Evolutionary conservation across 2,329 filamentous ascomycete genomes (phyloP).

Genomic region (Chaetomiaceae sp.): DNA sequence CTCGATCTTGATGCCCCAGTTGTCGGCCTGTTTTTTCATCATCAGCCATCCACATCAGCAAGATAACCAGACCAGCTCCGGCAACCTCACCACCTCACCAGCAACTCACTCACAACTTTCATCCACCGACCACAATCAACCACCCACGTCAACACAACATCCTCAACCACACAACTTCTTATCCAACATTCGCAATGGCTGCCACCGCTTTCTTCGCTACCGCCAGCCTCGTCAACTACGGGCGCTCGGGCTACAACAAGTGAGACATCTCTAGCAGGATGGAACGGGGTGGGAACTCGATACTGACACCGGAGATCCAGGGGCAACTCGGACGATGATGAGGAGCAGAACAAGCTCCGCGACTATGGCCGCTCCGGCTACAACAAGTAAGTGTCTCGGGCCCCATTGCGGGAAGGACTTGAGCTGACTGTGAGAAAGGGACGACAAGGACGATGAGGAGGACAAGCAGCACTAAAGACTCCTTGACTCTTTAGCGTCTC

Average conservation of each 20-base stretch:
- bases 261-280: too few species aligned
- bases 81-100: conserved; percentile 7
- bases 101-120: conserved; percentile 2
- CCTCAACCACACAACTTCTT: conserved; percentile 3
- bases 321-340: conserved; percentile 28
- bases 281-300: background rate
- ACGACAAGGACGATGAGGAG: conserved; percentile 36
- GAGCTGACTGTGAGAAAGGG: conserved; percentile 23
- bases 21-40: conserved; percentile 20
- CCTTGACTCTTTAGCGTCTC: too few species aligned
- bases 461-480: conserved; percentile 19
- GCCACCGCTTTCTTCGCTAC: conserved; percentile 24
- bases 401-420: background rate
- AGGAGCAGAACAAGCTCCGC: conserved; percentile 28
- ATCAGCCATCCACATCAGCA: conserved; percentile 18
- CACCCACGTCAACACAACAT: conserved; percentile 1
- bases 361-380: conserved; percentile 29
- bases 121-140: conserved; percentile 2
- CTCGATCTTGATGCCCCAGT: conserved; percentile 7
- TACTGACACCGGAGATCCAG: conserved; percentile 16
- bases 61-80: conserved; percentile 3
- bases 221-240: conserved; percentile 27
- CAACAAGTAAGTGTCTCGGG: conserved; percentile 18
- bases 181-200: conserved; percentile 26
- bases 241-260: conserved; percentile 47